Conservation (phyloP, 352 stramenopile genomes). For the Globisporangium mamillatum region DNA sequence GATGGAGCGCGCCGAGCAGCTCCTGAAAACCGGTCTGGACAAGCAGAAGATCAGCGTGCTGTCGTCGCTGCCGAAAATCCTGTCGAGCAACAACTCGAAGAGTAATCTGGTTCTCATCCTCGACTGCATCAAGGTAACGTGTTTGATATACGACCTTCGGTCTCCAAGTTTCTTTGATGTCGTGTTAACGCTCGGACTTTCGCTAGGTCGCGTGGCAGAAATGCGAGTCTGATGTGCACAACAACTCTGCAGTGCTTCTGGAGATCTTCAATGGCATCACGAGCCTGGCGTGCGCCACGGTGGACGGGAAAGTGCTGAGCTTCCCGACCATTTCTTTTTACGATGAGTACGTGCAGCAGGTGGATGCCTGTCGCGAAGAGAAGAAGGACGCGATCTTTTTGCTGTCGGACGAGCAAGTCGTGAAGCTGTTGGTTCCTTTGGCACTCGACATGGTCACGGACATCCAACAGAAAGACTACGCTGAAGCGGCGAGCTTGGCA, state of each 20-base stretch:
- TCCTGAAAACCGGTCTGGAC: conserved; percentile 72
- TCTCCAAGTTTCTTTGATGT: neutral
- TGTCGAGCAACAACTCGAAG: conserved; percentile 75
- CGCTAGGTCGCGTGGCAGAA: conserved; percentile 65
- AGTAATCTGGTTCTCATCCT: conserved; percentile 55
- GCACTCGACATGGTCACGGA: conserved; percentile 71
- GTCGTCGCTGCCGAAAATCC: conserved; percentile 59
- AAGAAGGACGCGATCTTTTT: conserved; percentile 65
- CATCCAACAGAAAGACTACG: conserved; percentile 76
- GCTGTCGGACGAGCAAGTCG: conserved; percentile 70
- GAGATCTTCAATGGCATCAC: conserved; percentile 65
- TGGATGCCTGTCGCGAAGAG: conserved; percentile 46
- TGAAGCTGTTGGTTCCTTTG: conserved; percentile 68
- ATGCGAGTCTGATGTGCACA: conserved; percentile 48
- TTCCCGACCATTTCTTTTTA: conserved; percentile 57
- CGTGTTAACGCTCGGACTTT: neutral
- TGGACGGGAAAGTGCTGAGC: conserved; percentile 67
- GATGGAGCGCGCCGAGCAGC: conserved; percentile 74
- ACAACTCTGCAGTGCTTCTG: conserved; percentile 39
- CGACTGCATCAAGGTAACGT: conserved; percentile 86
- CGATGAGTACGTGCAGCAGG: conserved; percentile 55
- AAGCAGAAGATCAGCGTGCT: conserved; percentile 83
- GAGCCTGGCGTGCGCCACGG: conserved; percentile 53
- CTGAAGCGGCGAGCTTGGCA: conserved; percentile 55
- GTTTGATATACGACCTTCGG: neutral